Base-by-base conservation (phyloP, 202 grass and related monocot species). In the Zizania palustris region DNA sequence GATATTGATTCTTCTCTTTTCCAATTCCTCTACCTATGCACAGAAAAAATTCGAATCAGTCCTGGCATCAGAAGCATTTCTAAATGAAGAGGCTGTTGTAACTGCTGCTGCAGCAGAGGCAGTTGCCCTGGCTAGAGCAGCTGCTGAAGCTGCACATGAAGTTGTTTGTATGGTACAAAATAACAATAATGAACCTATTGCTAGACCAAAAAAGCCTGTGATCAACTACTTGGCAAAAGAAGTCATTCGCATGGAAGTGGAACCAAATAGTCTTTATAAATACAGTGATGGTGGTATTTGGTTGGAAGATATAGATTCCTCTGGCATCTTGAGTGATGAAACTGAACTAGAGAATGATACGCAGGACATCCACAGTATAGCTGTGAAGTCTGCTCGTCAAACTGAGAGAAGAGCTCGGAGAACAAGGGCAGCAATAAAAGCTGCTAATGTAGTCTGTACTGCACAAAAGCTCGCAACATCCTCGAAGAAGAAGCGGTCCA, bases 41-140 rank as follows among this genome's bases (percentile, higher is more conserved):
- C 85, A 87, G 85, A 87, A 69, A 63, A 74, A 36, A 21, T 73
- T 87, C 22, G 61, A 74, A 20, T 69, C 80, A 33, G 53, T 56
- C 46, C 39, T 83, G 33, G 55, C 80, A 83, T 83, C 85, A 75
- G 77, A 80, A 62, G 39, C 55, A 63, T 13, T 85, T 80, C 71
- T 85, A 40, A 85, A 75, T 67, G 55, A 80, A 63, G 83, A 80
- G 56, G 71, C 77, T 37, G 45, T 69, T 44, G 70, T 85, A 69
- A 41, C 45, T 9, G 83, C 77, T 22, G 63, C 77, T 14, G 90
- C 93, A 22, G 80, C 88, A 68, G 85, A 97, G 74, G 90, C 88
- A 59, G 65, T 97, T 72, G 85, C 90, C 54, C 90, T 97, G 66
- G 93, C 93, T 80, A 90, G 90, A 88, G 85, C 88, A 57, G 93